Evolutionary conservation across 164 flowering plant species (phyloP).

Genomic region (Annona cherimola): DNA sequence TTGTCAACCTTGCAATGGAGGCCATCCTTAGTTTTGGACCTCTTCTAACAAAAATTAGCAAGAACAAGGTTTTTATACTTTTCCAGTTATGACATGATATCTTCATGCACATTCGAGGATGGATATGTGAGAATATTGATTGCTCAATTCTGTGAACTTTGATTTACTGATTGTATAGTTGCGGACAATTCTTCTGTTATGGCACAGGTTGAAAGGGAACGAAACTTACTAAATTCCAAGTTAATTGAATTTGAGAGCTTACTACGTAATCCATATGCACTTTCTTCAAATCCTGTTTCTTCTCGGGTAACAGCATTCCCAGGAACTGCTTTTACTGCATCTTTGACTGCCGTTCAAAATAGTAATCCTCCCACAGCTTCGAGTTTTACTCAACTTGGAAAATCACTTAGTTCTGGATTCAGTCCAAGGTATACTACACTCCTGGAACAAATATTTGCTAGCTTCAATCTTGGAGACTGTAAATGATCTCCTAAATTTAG

Average conservation of each 20-base stretch:
- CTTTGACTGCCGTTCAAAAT: slow-evolving; percentile 27
- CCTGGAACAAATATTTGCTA: neutral
- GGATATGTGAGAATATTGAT: neutral
- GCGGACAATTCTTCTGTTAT: neutral
- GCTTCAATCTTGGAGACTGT: neutral
- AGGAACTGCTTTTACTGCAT: slow-evolving; percentile 22
- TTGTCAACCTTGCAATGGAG: neutral
- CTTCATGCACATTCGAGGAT: too few relatives aligned
- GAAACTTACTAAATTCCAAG: slow-evolving; percentile 60
- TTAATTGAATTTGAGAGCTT: slow-evolving; percentile 64
- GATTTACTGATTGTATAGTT: neutral
- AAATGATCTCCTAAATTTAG: neutral
- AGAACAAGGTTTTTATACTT: neutral
- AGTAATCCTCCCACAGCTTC: slow-evolving; percentile 42
- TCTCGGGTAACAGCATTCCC: slow-evolving; percentile 27
- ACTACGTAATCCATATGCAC: slow-evolving; percentile 41
- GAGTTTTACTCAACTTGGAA: slow-evolving; percentile 55
- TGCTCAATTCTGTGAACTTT: neutral
- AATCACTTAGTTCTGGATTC: slow-evolving; percentile 31
- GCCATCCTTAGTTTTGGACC: neutral
- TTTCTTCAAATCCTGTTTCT: slow-evolving; percentile 22
- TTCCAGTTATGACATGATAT: neutral
- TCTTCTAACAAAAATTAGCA: neutral
- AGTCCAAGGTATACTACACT: slow-evolving; percentile 34
- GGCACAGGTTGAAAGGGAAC: slow-evolving; percentile 80